Conservation (phyloP, 176 grass and related monocot genomes). For the Aegilops sharonensis region DNA sequence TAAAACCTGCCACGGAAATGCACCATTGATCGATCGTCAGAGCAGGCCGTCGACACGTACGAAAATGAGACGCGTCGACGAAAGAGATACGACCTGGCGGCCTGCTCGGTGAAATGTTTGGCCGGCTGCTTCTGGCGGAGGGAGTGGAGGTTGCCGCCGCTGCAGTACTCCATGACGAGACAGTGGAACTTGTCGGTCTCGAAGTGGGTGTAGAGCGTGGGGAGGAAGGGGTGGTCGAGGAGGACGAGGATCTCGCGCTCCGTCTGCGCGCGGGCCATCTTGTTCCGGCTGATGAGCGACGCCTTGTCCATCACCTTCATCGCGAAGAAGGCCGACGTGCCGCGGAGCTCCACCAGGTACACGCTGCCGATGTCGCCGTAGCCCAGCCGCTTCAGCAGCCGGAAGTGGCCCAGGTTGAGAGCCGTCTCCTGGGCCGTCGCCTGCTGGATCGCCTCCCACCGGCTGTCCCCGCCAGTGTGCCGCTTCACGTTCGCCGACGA, state of each 20-base stretch:
- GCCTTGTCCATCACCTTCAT: slow-evolving; percentile 68
- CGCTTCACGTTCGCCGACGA: slow-evolving; percentile 32
- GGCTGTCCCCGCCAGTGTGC: slow-evolving; percentile 58
- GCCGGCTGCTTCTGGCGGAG: slow-evolving; percentile 45
- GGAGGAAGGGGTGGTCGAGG: slow-evolving; percentile 20
- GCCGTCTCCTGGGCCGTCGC: slow-evolving; percentile 24
- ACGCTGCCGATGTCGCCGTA: slow-evolving; percentile 99
- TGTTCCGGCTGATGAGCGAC: slow-evolving; percentile 51
- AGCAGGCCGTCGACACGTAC: background rate
- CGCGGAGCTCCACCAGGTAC: slow-evolving; percentile 86
- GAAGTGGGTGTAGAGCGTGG: slow-evolving; percentile 17
- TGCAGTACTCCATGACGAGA: slow-evolving; percentile 35
- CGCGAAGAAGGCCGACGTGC: slow-evolving; percentile 46
- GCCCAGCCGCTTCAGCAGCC: slow-evolving; percentile 80
- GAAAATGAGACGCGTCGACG: background rate
- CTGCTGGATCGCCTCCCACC: slow-evolving; percentile 51
- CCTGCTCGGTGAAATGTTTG: slow-evolving; percentile 47
- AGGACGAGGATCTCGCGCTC: slow-evolving; percentile 49
- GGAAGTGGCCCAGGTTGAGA: slow-evolving; percentile 69
- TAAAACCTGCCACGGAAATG: slow-evolving; percentile 29
- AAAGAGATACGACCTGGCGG: slow-evolving; percentile 20
- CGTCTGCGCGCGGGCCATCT: slow-evolving; percentile 49
- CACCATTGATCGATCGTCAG: background rate
- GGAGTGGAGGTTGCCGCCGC: slow-evolving; percentile 47
- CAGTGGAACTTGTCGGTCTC: slow-evolving; percentile 27